Conservation (phyloP, 176 grass and related monocot genomes). For the Stipa capillata region DNA sequence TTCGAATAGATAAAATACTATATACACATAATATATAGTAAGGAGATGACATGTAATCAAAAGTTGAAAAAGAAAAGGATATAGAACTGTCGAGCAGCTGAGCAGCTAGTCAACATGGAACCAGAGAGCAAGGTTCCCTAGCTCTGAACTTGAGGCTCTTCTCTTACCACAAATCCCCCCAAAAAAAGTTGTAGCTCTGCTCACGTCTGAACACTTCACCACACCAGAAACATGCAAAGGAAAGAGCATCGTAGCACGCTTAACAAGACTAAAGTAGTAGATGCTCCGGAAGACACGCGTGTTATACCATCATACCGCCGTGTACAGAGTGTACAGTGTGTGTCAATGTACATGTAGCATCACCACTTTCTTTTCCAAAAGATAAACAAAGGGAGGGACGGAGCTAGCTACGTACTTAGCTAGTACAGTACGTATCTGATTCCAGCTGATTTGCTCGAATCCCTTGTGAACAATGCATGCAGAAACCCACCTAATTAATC, state of each 20-base stretch:
- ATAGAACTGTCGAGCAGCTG: no score
- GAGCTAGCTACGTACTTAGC: no score
- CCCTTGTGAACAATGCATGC: constrained; percentile 15
- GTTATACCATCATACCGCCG: not conserved
- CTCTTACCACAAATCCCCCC: no score
- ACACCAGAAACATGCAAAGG: not conserved
- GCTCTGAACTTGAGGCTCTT: no score
- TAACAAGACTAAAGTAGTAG: not conserved
- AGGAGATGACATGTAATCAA: no score
- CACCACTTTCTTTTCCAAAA: not conserved
- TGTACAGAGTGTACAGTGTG: no score
- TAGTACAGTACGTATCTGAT: constrained; percentile 2
- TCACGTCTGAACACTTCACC: not conserved
- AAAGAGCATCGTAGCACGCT: not conserved
- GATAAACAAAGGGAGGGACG: not conserved
- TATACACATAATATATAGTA: no score
- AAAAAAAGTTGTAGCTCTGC: not conserved
- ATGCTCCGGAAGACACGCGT: not conserved
- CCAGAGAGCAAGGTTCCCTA: no score
- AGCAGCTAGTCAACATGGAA: no score
- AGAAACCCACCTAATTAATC: not conserved
- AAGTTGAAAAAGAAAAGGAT: no score
- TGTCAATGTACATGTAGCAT: not conserved
- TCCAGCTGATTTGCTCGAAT: not conserved
- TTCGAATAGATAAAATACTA: no score